Conservation (phyloP, 495 filamentous ascomycete species). For the Aspergillus conjunctus region DNA sequence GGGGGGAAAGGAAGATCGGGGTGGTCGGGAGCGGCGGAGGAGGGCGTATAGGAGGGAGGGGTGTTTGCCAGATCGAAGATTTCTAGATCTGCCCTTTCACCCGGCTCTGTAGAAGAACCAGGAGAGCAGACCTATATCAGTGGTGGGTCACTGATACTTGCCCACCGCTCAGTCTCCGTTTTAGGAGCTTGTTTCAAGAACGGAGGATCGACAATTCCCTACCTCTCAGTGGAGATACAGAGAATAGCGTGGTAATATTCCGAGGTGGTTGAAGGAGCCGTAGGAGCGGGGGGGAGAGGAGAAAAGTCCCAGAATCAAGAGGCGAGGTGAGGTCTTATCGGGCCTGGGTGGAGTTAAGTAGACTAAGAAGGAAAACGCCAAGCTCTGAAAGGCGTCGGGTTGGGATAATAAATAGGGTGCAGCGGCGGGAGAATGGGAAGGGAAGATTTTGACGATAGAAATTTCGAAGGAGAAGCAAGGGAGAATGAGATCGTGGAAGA, state of each 20-base stretch:
- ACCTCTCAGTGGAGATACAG: background rate
- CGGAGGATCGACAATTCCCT: conserved; percentile 18
- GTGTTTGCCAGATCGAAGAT: conserved; percentile 67
- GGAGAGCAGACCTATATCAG: conserved; percentile 50
- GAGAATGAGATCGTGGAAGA: background rate
- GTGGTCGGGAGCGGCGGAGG: conserved; percentile 63
- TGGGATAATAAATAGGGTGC: background rate
- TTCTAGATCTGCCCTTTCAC: conserved; percentile 48
- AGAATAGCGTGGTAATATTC: background rate
- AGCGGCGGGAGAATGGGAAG: conserved; percentile 1
- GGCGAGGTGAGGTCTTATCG: conserved; percentile 29
- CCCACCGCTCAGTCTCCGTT: conserved; percentile 24
- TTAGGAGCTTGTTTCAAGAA: conserved; percentile 21
- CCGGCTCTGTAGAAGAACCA: conserved; percentile 55
- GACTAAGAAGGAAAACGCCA: conserved; percentile 18
- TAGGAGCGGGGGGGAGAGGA: conserved; percentile 12
- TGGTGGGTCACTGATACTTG: conserved; percentile 32
- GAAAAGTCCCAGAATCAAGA: conserved; percentile 4
- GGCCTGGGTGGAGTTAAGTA: conserved; percentile 12
- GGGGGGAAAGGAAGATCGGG: conserved; percentile 50
- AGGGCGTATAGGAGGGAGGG: conserved; percentile 44
- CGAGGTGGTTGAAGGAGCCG: background rate
- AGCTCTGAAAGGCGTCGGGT: conserved; percentile 16
- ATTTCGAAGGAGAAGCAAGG: background rate
- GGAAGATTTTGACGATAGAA: background rate